These are phyloP conservation scores for Takashimella koratensis DNA, from an alignment of 1,284 basidiomycete species.

Conservation along the genomic window DNA sequence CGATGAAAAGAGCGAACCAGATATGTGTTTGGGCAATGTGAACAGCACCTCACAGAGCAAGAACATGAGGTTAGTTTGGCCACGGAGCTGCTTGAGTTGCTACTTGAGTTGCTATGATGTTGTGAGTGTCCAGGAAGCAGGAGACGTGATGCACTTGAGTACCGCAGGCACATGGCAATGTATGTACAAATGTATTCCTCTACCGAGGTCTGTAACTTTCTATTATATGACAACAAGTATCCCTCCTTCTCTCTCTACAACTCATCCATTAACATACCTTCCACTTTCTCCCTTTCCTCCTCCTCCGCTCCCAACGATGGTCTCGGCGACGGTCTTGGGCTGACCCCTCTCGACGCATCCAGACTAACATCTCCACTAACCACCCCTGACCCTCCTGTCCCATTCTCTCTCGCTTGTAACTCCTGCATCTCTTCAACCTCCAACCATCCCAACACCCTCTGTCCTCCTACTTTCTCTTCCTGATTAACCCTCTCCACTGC, in stretches of 20 bases:
- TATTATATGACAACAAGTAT: neutral
- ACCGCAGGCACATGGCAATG: too few species aligned
- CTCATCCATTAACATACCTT: neutral
- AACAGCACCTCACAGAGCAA: too few species aligned
- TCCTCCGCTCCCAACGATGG: neutral
- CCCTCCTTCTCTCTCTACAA: neutral
- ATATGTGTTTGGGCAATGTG: too few species aligned
- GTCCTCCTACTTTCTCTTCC: slow-evolving; percentile 19
- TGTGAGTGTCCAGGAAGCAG: too few species aligned
- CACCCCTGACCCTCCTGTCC: neutral
- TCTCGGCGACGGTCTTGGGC: neutral
- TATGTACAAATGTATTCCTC: too few species aligned
- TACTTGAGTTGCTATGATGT: too few species aligned
- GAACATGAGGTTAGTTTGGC: too few species aligned
- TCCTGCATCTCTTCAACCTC: slow-evolving; percentile 23
- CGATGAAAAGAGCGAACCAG: neutral
- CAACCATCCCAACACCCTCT: slow-evolving; percentile 33
- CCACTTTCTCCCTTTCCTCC: neutral
- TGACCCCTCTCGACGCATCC: neutral
- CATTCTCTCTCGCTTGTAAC: neutral
- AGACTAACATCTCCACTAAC: neutral
- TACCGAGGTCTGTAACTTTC: too few species aligned
- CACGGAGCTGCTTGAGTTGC: too few species aligned
- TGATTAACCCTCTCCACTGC: slow-evolving; percentile 30
- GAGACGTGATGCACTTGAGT: too few species aligned